Evolutionary conservation across 1,139 yeast species (phyloP), one percentile per base, ranked within the genome.

Genomic region (Pneumocystis oryctolagi): DNA sequence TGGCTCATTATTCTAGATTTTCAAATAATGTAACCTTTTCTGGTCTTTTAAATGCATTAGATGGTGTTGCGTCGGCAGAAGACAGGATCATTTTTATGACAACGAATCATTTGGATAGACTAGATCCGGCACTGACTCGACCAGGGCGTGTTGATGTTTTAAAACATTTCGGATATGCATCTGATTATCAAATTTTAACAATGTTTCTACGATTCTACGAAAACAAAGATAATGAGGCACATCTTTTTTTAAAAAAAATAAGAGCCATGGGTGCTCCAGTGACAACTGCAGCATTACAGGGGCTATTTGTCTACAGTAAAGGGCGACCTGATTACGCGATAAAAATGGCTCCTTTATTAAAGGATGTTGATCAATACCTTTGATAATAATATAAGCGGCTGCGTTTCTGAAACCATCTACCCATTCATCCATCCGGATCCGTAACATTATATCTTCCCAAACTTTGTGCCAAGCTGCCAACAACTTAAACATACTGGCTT

Each of bases 41-140:
- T 61, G 99, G 98, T 0, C 78, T 92, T 62, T 77, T 92, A 66
- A 92, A 92, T 72, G 96, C 98, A 0, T 78, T 92, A 61, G 99
- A 92, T 73, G 99, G 98, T 61, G 98, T 92, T n/a, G 95, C 97
- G 1, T 87, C 96, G 59, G 96, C 97, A 1, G 98, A 92, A 71
- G 98, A 92, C 71, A 86, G 96, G 61, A 80, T 92, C 57, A 92
- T 97, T 0, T 92, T 92, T 74, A 92, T 92, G 98, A 92, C 99
- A 18, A 90, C 98, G 30, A 92, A 92, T 73, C 98, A 92, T 71
- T 97, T 97, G 0, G 97, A 92, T 68, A 82, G 82, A 66, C 78
- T 92, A 58, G 99, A 92, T 71, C 89, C 80, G 6, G 80, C 80
- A 2, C 75, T 87, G 64, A 76, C 87, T 67, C 80, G 99, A 68